Base-by-base conservation (phyloP, 1,284 basidiomycete species). In the Exobasidium cylindrosporum region DNA sequence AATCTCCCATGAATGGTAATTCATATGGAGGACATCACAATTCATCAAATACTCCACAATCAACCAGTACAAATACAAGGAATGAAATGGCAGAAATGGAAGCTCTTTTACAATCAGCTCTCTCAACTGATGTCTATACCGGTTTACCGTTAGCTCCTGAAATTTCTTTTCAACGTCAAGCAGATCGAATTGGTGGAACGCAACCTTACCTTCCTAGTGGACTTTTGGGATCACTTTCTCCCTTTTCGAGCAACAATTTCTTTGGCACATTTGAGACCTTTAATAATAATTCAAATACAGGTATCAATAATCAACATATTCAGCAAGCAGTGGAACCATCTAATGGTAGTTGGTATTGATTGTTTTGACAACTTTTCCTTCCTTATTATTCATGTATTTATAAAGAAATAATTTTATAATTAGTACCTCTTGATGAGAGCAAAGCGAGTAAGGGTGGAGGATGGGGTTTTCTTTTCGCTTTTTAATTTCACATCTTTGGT, bases 111-210 rank as follows among this genome's bases (percentile, higher is more conserved):
- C n/a, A 55, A 11, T 35, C 32, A 2, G 31, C 53, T 6, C 21
- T 55, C 2, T 44, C 31, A 29, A 55, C 53, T 17, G 53, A 55
- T 44, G 13, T 44, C 17, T 30, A 26, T 14, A 55, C 53, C 14
- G 53, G 53, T 32, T 28, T 40, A 28, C 53, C 53, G 14, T 13
- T 55, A n/a, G 53, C 53, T 14, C 53, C 53, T n/a, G 53, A 55
- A 44, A 31, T 55, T n/a, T 40, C 53, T 2, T 55, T 55, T 55
- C 21, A 55, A 55, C 14, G 53, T 17, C 30, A 26, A 26, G 53
- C 53, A 23, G 53, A 55, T 35, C 53, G 53, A 31, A 55, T 55
- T 28, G 53, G 53, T 5, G 53, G 32, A 32, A 44, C 53, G 13
- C 53, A 35, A n/a, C 53, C 53, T 23, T 44, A 26, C 21, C 24